Evolutionary conservation across 495 filamentous ascomycete species (phyloP), one percentile per base, ranked within the genome.

Genomic region (Oleoguttula mirabilis): DNA sequence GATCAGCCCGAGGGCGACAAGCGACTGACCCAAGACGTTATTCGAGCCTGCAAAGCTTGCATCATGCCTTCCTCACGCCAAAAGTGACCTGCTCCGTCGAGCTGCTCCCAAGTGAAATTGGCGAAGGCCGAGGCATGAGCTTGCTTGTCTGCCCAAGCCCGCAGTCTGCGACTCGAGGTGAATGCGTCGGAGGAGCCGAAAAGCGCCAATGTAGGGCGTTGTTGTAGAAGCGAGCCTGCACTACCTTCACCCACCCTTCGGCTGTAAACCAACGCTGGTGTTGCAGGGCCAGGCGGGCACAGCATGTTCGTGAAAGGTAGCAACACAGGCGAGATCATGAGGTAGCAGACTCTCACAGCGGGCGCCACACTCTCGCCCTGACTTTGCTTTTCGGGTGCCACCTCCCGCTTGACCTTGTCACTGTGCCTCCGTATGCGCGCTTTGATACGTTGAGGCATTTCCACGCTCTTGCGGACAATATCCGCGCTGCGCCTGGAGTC

Each of bases 131-230:
- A 10, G 37, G 22, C 32, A 39, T 43, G 6, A 47, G 50, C 4
- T 45, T 92, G 62, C 43, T 69, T 73, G 35, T 69, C 64, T 17
- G 70, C 73, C 90, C 90, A 96, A 22, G 65, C 60, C 17, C 71
- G 67, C 50, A 88, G 63, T 59, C 77, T 87, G 37, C 62, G 73
- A 11, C 65, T 66, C 7, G 80, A 71, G 2, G 84, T 78, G 45
- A 98, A 94, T 3, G 69, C 62, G 55, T 95, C 90, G 28, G 71
- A 65, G 41, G 83, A 77, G 3, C 90, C 90, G 53, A 81, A 94
- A 7, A 95, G 61, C 5, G 73, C 79, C 14, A 96, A 58, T 0
- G 80, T 81, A 1, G 68, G 63, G 48, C 81, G 70, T 47, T 36
- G 48, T 36, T 56, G 59, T 55, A 80, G 64, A 57, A 39, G 19